These are phyloP conservation scores for Mycena vitilis DNA, from an alignment of 768 basidiomycete genomes.

Conservation along the genomic window DNA sequence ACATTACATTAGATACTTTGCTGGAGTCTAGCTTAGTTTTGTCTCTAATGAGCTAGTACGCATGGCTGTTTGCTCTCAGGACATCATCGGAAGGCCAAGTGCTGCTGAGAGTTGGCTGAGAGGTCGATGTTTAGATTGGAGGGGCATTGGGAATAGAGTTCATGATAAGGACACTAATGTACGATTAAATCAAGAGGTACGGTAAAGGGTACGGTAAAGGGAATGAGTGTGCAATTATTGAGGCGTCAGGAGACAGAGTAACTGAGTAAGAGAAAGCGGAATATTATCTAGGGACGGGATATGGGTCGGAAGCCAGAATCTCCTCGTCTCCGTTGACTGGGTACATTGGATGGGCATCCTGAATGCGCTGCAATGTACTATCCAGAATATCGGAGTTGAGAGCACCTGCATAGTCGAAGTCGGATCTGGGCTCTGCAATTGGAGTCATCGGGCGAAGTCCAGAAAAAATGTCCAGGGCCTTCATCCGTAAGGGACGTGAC, in stretches of 20 bases:
- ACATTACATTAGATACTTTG: no score
- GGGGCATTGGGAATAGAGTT: no score
- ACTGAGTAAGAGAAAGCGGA: not conserved
- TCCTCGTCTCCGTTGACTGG: not conserved
- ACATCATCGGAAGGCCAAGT: no score
- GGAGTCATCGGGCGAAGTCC: not conserved
- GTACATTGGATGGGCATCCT: not conserved
- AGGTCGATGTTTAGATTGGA: no score
- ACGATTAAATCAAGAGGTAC: no score
- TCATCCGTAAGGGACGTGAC: not conserved
- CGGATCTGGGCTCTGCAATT: not conserved
- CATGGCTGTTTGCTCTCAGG: no score
- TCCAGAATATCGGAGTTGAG: slow-evolving; percentile 17
- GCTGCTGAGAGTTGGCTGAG: no score
- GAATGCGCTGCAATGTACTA: not conserved
- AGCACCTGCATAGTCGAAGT: slow-evolving; percentile 11
- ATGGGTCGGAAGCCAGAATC: not conserved
- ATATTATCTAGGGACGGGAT: not conserved
- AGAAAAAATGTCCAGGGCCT: not conserved
- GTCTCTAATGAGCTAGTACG: no score
- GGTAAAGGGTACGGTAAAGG: no score
- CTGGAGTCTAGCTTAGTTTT: no score
- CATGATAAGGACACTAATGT: no score
- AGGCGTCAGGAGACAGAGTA: not conserved
- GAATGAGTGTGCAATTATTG: no score